Base-by-base conservation (phyloP, 2,329 filamentous ascomycete species). In the Penicillium sp. region DNA sequence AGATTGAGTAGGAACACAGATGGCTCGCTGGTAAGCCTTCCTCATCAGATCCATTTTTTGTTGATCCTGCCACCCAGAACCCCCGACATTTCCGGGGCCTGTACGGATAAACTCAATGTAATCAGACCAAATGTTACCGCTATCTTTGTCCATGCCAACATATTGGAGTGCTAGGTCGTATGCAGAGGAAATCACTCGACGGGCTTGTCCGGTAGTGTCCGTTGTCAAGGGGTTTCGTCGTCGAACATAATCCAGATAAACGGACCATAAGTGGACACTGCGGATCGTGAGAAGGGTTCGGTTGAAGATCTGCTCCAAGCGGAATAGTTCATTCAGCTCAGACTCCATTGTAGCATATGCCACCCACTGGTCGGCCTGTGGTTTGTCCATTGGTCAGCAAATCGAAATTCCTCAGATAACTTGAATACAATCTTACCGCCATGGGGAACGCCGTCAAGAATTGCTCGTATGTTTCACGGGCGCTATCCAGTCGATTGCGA, bases 11-110 rank as follows among this genome's bases (percentile, higher is more conserved):
- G 95, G 95, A 34, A 97, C 85, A 61, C 86, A 87, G 54, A 97
- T 90, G 13, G 93, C 93, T 49, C 88, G 88, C 67, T 97, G 92
- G 71, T 97, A 99, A 0, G 91, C 90, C 71, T 95, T 96, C 55
- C 94, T 88, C 48, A 99, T 77, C 63, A 90, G 81, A 66, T 99
- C 94, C 89, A 96, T 96, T 80, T 99, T 99, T 71, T 97, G 94
- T 75, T 93, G 90, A 69, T 97, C 94, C 74, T 97, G 92, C 95
- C 94, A 99, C 54, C 85, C 87, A 54, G 82, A 87, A 39, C 93
- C 94, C 23, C 92, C 93, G 54, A 94, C 84, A 54, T 86, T 86
- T 5, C 94, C 94, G 1, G 94, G 94, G 0, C 89, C 91, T 34
- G 86, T 90, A 70, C 92, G 92, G 73, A 97, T 85, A 70, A 99